Base-by-base conservation (phyloP, 2,329 filamentous ascomycete genomes). In the Lachnum nothofagi region DNA sequence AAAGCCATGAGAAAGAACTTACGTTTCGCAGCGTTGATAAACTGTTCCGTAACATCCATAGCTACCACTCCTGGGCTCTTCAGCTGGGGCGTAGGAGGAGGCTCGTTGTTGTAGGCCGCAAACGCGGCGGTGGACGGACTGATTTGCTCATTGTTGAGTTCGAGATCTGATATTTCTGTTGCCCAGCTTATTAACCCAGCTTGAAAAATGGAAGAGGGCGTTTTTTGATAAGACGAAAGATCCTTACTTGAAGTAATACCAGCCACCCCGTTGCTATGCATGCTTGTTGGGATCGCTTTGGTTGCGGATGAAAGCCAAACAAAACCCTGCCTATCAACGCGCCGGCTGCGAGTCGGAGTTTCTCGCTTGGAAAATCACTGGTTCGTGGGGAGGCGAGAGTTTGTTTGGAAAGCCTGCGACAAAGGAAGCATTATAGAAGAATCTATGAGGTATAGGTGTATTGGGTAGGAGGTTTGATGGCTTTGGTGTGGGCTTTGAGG, bases 41-140 rank as follows among this genome's bases (percentile, higher is more conserved):
- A 84, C 53, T 71, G 71, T 16, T 73, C 63, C 1, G 80, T 83
- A 44, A 85, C 80, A 59, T 84, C 80, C 22, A 72, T 70, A 31
- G 77, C 68, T 46, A 82, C 65, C 20, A 84, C 66, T 33, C 80
- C 79, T 8, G 72, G 68, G 43, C 58, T 65, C 22, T 62, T 55
- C 27, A 67, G 46, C 42, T 58, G 59, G 9, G 64, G 64, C 35
- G 61, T 56, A 39, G 61, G 59, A 40, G 61, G 62, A 40, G 60
- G 63, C 34, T 60, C 57, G 29, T 49, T 41, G 33, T 61, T 58
- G 27, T 54, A 62, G 19, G 49, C 55, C 27, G 55, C 48, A 48
- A 63, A 60, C 3, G 52, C 33, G 3, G 41, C 24, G 25, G 46
- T 22, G 3, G 44, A 31, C 35, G 47, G 56, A 41, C 58, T 50